Evolutionary conservation across 805 yeast genomes (phyloP).

Genomic region (Vanderwaltozyma tropicalis): DNA sequence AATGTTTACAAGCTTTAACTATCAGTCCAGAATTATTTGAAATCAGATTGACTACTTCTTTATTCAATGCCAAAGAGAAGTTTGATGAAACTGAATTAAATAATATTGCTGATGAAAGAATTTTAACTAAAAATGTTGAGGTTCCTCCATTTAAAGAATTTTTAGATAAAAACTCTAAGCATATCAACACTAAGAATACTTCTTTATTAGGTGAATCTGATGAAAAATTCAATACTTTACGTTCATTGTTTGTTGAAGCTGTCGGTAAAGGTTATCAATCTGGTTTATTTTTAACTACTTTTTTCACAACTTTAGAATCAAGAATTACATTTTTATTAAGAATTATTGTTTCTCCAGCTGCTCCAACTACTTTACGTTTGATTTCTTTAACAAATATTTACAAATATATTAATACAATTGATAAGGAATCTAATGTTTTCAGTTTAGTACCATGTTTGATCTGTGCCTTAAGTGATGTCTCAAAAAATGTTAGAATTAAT

Average conservation of each 20-base stretch:
- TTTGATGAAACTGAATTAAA: constrained; percentile 22
- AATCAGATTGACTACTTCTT: constrained; percentile 57
- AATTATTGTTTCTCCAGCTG: constrained; percentile 43
- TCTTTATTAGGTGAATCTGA: constrained; percentile 26
- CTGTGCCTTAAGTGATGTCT: constrained; percentile 42
- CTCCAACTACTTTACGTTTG: constrained; percentile 49
- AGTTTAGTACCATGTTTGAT: constrained; percentile 50
- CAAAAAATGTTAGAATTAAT: constrained; percentile 40
- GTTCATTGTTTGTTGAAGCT: constrained; percentile 36
- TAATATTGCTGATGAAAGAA: constrained; percentile 19
- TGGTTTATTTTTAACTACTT: constrained; percentile 26
- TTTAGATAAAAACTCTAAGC: constrained; percentile 20
- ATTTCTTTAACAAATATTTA: constrained; percentile 37
- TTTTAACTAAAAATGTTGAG: constrained; percentile 14
- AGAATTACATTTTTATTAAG: constrained; percentile 51
- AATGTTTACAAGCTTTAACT: constrained; percentile 29
- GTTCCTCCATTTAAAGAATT: constrained; percentile 25
- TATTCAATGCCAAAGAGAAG: constrained; percentile 22
- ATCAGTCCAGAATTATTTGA: constrained; percentile 41
- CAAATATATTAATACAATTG: constrained; percentile 25
- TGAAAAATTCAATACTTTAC: constrained; percentile 34
- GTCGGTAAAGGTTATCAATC: constrained; percentile 29
- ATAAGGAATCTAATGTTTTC: constrained; percentile 35
- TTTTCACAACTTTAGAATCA: constrained; percentile 34
- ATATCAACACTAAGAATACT: constrained; percentile 23